These are phyloP conservation scores for Cucumis cinereus DNA, from an alignment of 306 rosid genomes.

Conservation along the genomic window DNA sequence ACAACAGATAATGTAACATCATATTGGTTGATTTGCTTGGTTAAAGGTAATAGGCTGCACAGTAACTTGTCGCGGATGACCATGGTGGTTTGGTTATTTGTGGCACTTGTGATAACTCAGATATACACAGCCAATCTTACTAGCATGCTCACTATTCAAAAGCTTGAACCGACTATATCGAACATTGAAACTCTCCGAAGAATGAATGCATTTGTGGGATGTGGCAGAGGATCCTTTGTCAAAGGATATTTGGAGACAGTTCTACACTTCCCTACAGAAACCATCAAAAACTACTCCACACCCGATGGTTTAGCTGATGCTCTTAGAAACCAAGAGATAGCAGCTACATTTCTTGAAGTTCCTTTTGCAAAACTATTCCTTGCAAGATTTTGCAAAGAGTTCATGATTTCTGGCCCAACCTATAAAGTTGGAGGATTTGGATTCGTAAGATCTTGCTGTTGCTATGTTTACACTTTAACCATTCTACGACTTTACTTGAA, in stretches of 20 bases:
- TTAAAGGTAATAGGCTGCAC: slow-evolving; percentile 21
- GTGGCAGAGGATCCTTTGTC: slow-evolving; percentile 22
- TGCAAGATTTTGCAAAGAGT: slow-evolving; percentile 26
- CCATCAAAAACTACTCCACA: slow-evolving; percentile 12
- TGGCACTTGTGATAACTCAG: slow-evolving; percentile 33
- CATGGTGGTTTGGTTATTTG: slow-evolving; percentile 38
- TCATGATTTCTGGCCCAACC: slow-evolving; percentile 21
- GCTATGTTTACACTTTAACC: background rate
- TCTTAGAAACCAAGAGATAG: slow-evolving; percentile 25
- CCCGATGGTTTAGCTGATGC: slow-evolving; percentile 23
- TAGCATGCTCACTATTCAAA: slow-evolving; percentile 33
- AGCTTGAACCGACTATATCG: slow-evolving; percentile 27
- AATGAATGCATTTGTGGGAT: slow-evolving; percentile 24
- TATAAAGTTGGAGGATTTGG: slow-evolving; percentile 38
- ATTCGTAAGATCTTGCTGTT: slow-evolving; percentile 6
- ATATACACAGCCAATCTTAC: slow-evolving; percentile 35
- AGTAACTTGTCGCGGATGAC: slow-evolving; percentile 32
- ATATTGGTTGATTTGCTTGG: background rate
- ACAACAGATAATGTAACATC: background rate
- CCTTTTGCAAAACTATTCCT: slow-evolving; percentile 32
- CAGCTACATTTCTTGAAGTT: slow-evolving; percentile 29
- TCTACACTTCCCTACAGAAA: background rate
- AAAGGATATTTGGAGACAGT: slow-evolving; percentile 13
- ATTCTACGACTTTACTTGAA: no score
- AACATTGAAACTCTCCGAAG: slow-evolving; percentile 15